Conservation (phyloP, 1,139 yeast species). For the Hansenula lynferdii region DNA sequence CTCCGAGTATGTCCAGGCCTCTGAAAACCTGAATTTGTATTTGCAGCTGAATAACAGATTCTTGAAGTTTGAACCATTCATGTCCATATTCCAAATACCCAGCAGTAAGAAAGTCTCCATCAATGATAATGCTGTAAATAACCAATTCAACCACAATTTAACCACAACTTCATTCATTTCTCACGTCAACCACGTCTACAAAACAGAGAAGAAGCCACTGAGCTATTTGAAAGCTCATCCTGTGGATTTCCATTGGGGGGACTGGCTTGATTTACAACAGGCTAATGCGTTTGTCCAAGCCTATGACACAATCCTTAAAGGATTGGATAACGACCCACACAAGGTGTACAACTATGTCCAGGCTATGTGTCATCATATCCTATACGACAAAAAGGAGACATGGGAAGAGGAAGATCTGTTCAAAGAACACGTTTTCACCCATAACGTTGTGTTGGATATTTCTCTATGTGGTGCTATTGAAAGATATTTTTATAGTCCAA, state of each 20-base stretch:
- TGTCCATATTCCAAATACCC: slow-evolving; percentile 8
- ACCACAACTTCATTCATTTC: slow-evolving; percentile 13
- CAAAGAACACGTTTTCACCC: slow-evolving; percentile 8
- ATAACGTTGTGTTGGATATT: slow-evolving; percentile 21
- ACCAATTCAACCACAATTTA: slow-evolving; percentile 12
- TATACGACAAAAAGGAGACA: slow-evolving; percentile 17
- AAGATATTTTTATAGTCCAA: slow-evolving; percentile 19
- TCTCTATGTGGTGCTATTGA: slow-evolving; percentile 23
- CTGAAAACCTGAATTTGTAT: slow-evolving; percentile 13
- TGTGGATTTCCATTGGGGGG: slow-evolving; percentile 24
- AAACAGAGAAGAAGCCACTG: slow-evolving; percentile 14
- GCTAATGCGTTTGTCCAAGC: slow-evolving; percentile 21
- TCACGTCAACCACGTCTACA: slow-evolving; percentile 8
- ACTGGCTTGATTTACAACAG: slow-evolving; percentile 22
- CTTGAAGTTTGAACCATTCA: slow-evolving; percentile 13
- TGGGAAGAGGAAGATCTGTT: slow-evolving; percentile 20
- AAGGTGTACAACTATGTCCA: slow-evolving; percentile 8
- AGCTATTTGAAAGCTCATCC: slow-evolving; percentile 6
- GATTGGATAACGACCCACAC: slow-evolving; percentile 13
- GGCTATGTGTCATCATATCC: slow-evolving; percentile 17
- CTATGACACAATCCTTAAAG: slow-evolving; percentile 11
- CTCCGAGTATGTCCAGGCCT: slow-evolving; percentile 11
- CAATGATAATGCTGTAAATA: neutral
- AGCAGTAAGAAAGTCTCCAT: slow-evolving; percentile 3
- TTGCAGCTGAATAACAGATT: slow-evolving; percentile 14